Percentiles rank a stretch among this genome's conserved stretches.
Evolutionary conservation across 2,329 filamentous ascomycete genomes (phyloP).

Genomic region (Fusarium acutatum): DNA sequence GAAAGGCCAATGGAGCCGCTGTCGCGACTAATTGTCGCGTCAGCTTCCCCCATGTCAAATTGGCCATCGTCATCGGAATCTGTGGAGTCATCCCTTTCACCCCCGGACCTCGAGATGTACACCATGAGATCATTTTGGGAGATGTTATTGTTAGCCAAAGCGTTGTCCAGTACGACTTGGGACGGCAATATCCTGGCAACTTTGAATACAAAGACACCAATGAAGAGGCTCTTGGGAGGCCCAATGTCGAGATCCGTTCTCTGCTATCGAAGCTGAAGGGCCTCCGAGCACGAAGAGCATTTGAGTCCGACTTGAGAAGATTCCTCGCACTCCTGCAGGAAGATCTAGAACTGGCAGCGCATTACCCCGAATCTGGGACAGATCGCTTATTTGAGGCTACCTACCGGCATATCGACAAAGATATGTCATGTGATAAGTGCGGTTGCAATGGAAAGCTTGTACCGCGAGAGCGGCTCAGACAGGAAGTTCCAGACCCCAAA

Average conservation of each 20-base stretch:
- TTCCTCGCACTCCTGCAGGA: neutral
- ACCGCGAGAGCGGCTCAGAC: neutral
- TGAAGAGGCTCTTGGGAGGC: neutral
- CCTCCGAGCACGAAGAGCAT: neutral
- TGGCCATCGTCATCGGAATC: constrained; percentile 50
- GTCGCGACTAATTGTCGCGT: constrained; percentile 39
- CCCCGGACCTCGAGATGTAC: neutral
- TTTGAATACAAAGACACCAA: neutral
- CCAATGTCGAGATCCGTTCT: neutral
- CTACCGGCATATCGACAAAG: neutral
- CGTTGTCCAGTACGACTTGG: neutral
- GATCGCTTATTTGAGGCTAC: neutral
- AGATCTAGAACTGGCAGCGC: neutral
- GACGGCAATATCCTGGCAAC: neutral
- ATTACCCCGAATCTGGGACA: neutral
- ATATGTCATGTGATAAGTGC: neutral
- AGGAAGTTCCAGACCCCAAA: neutral
- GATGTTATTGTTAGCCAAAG: neutral
- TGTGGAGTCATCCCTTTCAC: constrained; percentile 48
- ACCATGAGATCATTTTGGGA: neutral
- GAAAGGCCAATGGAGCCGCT: constrained; percentile 40
- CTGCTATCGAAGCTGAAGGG: neutral
- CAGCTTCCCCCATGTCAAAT: constrained; percentile 45
- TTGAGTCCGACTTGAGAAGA: neutral
- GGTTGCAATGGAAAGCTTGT: neutral